Percentiles rank a stretch among this genome's conserved stretches.
phyloP scores from a whole-genome alignment of 1,284 basidiomycete species.

The Ceratobasidium sp. region DNA sequence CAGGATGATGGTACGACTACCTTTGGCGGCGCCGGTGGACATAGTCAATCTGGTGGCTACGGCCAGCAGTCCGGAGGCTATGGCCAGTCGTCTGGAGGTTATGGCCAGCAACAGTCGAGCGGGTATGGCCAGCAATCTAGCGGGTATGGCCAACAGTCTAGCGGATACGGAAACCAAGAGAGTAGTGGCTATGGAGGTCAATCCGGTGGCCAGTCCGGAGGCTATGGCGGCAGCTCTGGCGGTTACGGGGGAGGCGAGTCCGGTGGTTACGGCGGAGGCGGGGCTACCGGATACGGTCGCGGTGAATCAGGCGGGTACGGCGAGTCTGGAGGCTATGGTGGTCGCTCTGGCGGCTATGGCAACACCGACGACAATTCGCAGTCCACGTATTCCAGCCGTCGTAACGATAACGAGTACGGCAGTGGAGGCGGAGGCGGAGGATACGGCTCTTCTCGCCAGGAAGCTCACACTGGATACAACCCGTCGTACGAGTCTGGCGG shows the following conservation, averaged over 20 bases:
- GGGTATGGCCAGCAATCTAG: conserved; percentile 2
- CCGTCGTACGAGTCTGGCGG: conserved; percentile 41
- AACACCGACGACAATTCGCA: conserved; percentile 28
- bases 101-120: neutral
- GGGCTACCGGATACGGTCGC: conserved; percentile 27
- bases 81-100: conserved; percentile 15
- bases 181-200: conserved; percentile 30
- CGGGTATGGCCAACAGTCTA: conserved; percentile 31
- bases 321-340: conserved; percentile 25
- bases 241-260: conserved; percentile 19
- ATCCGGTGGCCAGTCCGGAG: neutral
- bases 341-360: conserved; percentile 10
- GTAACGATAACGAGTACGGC: neutral
- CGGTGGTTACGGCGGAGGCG: too few species aligned
- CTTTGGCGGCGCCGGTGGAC: conserved; percentile 32
- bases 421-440: too few species aligned
- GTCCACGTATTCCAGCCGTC: conserved; percentile 18
- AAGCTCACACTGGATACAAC: conserved; percentile 34
- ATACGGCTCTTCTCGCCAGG: conserved; percentile 18
- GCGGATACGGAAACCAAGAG: conserved; percentile 21
- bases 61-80: conserved; percentile 44
- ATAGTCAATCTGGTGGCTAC: conserved; percentile 24
- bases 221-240: conserved; percentile 17
- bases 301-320: conserved; percentile 16
- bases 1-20: conserved; percentile 51